phyloP scores from a whole-genome alignment of 1,284 basidiomycete genomes.

The Vanrija sp. region DNA sequence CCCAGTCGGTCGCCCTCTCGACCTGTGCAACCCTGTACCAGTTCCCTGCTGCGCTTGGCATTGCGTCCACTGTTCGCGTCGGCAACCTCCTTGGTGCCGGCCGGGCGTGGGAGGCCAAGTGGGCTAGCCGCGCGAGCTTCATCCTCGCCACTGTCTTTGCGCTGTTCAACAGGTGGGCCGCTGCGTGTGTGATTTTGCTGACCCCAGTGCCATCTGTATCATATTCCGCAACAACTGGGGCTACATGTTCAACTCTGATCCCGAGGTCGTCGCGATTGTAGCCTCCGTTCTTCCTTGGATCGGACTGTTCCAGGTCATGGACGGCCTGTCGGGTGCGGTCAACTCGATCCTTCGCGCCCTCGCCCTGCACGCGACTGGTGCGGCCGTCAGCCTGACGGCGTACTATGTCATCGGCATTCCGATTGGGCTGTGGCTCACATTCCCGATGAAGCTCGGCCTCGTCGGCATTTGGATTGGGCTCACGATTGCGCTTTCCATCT shows the following conservation, averaged over 20 bases:
- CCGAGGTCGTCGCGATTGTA: constrained; percentile 59
- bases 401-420: constrained; percentile 54
- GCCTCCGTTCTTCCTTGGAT: constrained; percentile 64
- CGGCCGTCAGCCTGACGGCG: constrained; percentile 51
- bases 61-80: constrained; percentile 79
- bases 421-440: constrained; percentile 51
- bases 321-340: constrained; percentile 65
- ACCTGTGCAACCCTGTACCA: constrained; percentile 72
- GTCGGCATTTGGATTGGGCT: constrained; percentile 53
- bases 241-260: constrained; percentile 78
- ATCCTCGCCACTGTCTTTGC: constrained; percentile 61
- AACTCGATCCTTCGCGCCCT: constrained; percentile 71
- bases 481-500: constrained; percentile 49
- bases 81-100: constrained; percentile 76
- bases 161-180: constrained; percentile 58
- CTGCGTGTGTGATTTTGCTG: constrained; percentile 47
- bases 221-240: constrained; percentile 70
- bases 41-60: constrained; percentile 72
- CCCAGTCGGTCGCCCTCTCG: constrained; percentile 55
- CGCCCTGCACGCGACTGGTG: constrained; percentile 58
- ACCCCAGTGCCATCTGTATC: constrained; percentile 61
- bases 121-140: constrained; percentile 61
- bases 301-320: constrained; percentile 67
- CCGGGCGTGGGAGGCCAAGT: constrained; percentile 62
- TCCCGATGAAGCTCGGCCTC: constrained; percentile 42